A percentile compares a stretch with the other conserved stretches of the same genome.
phyloP scores from a whole-genome alignment of 257 asterid genomes.

The Forsythia viridissima region DNA sequence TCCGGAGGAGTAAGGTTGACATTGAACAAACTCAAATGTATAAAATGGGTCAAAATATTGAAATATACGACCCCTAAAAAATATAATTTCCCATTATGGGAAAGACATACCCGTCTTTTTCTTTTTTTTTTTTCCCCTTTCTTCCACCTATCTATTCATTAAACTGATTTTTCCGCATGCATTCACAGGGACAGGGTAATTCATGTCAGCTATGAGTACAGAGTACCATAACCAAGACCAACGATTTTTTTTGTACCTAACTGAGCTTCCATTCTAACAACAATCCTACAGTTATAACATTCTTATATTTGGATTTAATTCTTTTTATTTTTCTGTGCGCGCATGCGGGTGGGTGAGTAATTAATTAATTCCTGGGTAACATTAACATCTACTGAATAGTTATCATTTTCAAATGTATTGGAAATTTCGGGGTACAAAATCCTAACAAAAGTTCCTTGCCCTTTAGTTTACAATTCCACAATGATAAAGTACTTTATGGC shows the following conservation, averaged over 20 bases:
- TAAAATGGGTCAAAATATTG: background rate
- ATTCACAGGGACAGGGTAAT: background rate
- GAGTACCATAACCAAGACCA: background rate
- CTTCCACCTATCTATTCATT: background rate
- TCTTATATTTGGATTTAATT: background rate
- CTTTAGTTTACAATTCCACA: constrained; percentile 11
- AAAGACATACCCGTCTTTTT: no score
- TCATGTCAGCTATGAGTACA: background rate
- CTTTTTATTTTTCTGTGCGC: background rate
- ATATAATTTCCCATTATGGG: background rate
- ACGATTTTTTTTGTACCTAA: background rate
- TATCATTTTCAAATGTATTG: background rate
- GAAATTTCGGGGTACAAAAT: constrained; percentile 6
- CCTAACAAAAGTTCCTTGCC: constrained; percentile 1
- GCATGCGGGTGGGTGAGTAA: background rate
- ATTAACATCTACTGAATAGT: background rate
- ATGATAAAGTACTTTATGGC: background rate
- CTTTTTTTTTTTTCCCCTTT: background rate
- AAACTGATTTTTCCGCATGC: background rate
- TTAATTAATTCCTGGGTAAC: background rate
- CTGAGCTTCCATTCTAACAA: background rate
- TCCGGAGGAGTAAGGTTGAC: background rate
- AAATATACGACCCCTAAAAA: background rate
- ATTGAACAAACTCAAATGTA: background rate
- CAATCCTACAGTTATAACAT: background rate